Conservation (phyloP, 108 stramenopile species). For the Nitzschia palea region DNA sequence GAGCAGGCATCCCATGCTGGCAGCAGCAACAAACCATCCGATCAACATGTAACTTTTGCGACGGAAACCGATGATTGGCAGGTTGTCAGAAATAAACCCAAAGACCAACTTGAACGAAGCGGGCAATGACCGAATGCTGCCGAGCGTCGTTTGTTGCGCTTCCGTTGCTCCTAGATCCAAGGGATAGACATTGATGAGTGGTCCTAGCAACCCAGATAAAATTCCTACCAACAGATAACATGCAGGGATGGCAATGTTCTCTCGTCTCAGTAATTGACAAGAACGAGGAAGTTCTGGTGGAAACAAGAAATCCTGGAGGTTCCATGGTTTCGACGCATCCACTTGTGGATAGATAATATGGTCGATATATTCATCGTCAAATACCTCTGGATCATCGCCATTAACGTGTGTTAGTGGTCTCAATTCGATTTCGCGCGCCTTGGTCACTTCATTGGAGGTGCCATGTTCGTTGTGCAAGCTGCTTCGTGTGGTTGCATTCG, state of each 20-base stretch:
- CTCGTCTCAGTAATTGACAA: slow-evolving; percentile 68
- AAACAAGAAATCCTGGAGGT: slow-evolving; percentile 46
- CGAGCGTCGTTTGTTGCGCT: slow-evolving; percentile 79
- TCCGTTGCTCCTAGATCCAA: slow-evolving; percentile 76
- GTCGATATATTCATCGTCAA: slow-evolving; percentile 3
- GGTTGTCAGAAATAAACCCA: slow-evolving; percentile 76
- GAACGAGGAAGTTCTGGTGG: slow-evolving; percentile 69
- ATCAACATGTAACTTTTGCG: slow-evolving; percentile 83
- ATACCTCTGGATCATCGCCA: neutral
- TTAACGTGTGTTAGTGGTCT: neutral
- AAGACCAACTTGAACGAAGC: slow-evolving; percentile 76
- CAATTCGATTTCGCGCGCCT: slow-evolving; percentile 9
- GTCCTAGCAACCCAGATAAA: slow-evolving; percentile 70
- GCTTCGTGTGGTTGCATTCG: neutral
- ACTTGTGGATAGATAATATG: slow-evolving; percentile 2
- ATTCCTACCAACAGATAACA: slow-evolving; percentile 82
- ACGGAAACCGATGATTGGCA: slow-evolving; percentile 66
- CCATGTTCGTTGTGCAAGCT: neutral
- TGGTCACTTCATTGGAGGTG: neutral
- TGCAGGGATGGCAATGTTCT: slow-evolving; percentile 82
- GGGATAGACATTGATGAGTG: slow-evolving; percentile 82
- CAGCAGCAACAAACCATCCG: slow-evolving; percentile 60
- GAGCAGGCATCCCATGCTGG: slow-evolving; percentile 51
- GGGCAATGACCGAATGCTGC: slow-evolving; percentile 58
- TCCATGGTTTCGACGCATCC: slow-evolving; percentile 17